Base-by-base conservation (phyloP, 2,329 filamentous ascomycete species). In the Alternaria sp. region DNA sequence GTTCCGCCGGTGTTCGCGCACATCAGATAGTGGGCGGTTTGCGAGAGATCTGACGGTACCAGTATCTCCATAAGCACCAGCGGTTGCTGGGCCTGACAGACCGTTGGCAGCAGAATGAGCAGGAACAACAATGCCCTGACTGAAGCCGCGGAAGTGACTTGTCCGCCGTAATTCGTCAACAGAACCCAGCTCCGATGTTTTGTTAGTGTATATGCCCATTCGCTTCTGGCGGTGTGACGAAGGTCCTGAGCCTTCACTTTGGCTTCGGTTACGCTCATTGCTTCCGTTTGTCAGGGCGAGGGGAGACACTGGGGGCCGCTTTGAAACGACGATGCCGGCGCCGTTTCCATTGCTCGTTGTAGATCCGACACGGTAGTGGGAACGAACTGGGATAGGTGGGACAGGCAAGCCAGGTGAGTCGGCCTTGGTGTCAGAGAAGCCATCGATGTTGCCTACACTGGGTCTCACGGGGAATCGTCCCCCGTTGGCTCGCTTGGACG, bases 361-460 rank as follows among this genome's bases (percentile, higher is more conserved):
- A 3, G 90, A 92, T 4, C 90, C 81, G 1, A 89, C 89, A 30
- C 94, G 88, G 67, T 92, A 92, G 75, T 97, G 93, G 3, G 93
- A 95, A 61, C 91, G 87, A 5, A 87, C 87, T 0, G 93, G 93
- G 61, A 96, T 91, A 0, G 91, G 91, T 3, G 94, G 92, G 28
- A 91, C 85, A 36, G 72, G 79, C 8, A 65, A 36, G 3, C 65
- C 64, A 7, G 69, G 69, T 14, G 69, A 72, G 11, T 71, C 69
- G 34, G 61, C 62, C 43, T 64, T 69, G 36, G 86, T 81, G 16
- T 89, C 81, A 7, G 75, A 65, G 43, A 81, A 77, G 57, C 78
- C 78, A 22, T 95, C 92, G 49, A 88, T 85, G 16, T 90, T 89
- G 73, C 81, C 80, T 57, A 83, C 75, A 64, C 91, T 92, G 52